Evolutionary conservation across 2,329 filamentous ascomycete genomes (phyloP).

Genomic region (Cadophora sp.): DNA sequence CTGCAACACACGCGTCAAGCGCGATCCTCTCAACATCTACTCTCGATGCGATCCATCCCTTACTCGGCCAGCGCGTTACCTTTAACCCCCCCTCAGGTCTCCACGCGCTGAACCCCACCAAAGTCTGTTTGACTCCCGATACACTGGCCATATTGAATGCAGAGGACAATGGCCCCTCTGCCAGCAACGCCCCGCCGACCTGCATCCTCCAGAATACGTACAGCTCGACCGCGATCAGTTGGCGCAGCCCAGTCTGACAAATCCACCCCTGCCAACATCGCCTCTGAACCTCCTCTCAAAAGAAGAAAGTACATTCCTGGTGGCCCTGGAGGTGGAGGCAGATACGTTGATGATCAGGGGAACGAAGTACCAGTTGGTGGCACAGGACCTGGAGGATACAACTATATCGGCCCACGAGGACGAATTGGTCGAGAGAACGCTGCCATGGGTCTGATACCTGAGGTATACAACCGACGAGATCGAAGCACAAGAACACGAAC

Average conservation of each 20-base stretch:
- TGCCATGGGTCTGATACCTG: conserved; percentile 51
- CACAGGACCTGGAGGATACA: conserved; percentile 55
- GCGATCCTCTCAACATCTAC: conserved; percentile 1
- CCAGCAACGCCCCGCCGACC: conserved; percentile 38
- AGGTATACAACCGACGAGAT: conserved; percentile 56
- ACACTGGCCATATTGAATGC: conserved; percentile 16
- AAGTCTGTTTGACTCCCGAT: conserved; percentile 17
- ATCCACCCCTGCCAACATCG: conserved; percentile 32
- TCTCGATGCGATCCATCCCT: conserved; percentile 34
- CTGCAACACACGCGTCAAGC: conserved; percentile 27
- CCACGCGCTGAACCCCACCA: conserved; percentile 32
- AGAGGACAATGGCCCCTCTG: conserved; percentile 36
- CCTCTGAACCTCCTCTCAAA: conserved; percentile 60
- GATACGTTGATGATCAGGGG: conserved; percentile 79
- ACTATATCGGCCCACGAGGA: conserved; percentile 58
- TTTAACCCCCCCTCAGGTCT: conserved; percentile 30
- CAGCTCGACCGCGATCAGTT: conserved; percentile 38
- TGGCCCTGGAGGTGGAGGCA: conserved; percentile 83
- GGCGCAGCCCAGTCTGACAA: conserved; percentile 36
- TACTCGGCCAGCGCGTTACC: conserved; percentile 25
- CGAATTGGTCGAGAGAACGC: conserved; percentile 58
- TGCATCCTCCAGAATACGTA: conserved; percentile 37
- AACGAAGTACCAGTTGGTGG: conserved; percentile 62
- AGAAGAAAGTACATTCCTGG: conserved; percentile 82
- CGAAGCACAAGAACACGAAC: conserved; percentile 63